Base-by-base conservation (phyloP, 257 asterid genomes). In the Agastache rugosa region DNA sequence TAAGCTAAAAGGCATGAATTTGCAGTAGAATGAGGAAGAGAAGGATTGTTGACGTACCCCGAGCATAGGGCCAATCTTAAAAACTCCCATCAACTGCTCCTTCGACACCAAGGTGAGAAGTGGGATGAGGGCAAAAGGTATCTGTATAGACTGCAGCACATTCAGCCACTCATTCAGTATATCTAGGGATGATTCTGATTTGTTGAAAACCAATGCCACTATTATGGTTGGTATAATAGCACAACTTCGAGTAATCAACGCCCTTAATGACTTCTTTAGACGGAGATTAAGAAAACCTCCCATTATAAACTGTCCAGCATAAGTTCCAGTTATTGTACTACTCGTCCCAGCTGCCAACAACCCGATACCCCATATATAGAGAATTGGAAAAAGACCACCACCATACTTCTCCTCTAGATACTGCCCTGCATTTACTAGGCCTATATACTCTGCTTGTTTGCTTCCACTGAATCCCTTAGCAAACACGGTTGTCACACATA, bases 271-370 rank as follows among this genome's bases (percentile, higher is more conserved):
- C 85, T 95, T 95, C 89, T 89, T 95, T 69, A 92, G 71, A 37
- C 92, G 91, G 55, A 95, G 93, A 78, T 95, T 88, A 20, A 95
- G 91, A 85, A 95, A 95, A 65, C 99, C 99, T 22, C 99, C 99
- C 98, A 95, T 95, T 71, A 95, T 91, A 82, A 95, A 95, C 80
- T 95, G 99, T 34, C 99, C 99, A 41, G 98, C 99, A 76, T 95
- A 92, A 6, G 99, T 95, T 17, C 99, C 99, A 0, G 98, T 95
- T 56, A 95, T 90, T 6, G 99, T 95, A 78, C 99, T 95, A 73
- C 99, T 95, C 74, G 90, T 96, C 44, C 99, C 99, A 7, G 99
- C 99, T 35, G 99, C 99, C 83, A 95, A 84, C 79, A 95, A 86
- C 20, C 99, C 99, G 10, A 95, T 75, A 35, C 98, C 99, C 99